A percentile compares a stretch with the other conserved stretches of the same genome.
These are phyloP conservation scores for Saxophila tyrrhenica DNA, from an alignment of 495 filamentous ascomycete genomes.

Conservation along the genomic window DNA sequence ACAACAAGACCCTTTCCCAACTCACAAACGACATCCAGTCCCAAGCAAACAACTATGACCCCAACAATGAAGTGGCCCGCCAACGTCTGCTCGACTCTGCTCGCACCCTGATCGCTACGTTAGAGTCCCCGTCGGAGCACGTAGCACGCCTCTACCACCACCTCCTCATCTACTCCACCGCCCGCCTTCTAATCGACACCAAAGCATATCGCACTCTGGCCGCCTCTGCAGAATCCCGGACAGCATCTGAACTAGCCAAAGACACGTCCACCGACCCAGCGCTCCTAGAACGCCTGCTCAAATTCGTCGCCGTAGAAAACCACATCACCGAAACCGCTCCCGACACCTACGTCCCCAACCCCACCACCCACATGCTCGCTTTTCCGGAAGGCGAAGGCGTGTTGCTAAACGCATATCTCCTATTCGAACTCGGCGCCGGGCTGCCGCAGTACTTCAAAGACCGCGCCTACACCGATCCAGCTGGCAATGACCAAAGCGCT, in stretches of 20 bases:
- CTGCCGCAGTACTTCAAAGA: conserved; percentile 3
- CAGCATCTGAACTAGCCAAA: background rate
- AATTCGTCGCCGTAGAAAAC: background rate
- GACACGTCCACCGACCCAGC: background rate
- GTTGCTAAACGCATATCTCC: background rate
- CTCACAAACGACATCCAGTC: background rate
- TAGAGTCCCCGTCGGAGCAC: conserved; percentile 1
- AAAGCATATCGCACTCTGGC: background rate
- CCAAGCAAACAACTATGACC: background rate
- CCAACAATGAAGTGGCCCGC: background rate
- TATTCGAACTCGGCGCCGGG: background rate
- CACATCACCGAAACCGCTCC: background rate
- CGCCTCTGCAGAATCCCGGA: background rate
- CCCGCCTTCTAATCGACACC: background rate
- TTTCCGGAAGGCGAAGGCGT: background rate
- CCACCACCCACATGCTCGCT: background rate
- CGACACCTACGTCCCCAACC: background rate
- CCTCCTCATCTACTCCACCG: background rate
- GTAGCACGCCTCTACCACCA: background rate
- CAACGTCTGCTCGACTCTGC: background rate
- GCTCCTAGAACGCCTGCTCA: background rate
- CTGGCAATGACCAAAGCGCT: conserved; percentile 5
- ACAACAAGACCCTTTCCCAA: background rate
- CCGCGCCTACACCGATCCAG: background rate
- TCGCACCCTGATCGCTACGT: background rate